Evolutionary conservation across 306 rosid species (phyloP).

Genomic region (Quercus agrifolia): DNA sequence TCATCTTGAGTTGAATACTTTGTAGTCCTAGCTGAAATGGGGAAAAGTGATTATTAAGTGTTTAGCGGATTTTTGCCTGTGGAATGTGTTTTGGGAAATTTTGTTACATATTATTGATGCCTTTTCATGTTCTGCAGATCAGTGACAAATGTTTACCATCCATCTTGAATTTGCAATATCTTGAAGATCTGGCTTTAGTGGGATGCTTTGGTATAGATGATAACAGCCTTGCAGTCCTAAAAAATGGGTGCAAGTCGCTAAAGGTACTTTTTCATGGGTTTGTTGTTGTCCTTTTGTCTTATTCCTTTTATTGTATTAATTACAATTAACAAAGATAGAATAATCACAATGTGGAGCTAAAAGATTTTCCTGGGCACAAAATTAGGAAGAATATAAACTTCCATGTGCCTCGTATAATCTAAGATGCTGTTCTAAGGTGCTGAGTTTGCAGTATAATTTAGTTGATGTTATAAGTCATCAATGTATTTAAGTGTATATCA

Average conservation of each 20-base stretch:
- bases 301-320: neutral
- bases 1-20: neutral
- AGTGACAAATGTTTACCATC: conserved; percentile 78
- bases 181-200: conserved; percentile 84
- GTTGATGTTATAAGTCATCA: neutral
- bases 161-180: conserved; percentile 61
- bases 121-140: conserved; percentile 47
- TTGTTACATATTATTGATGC: conserved; percentile 17
- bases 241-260: conserved; percentile 66
- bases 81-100: neutral
- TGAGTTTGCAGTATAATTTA: neutral
- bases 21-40: neutral
- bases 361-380: neutral
- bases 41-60: neutral
- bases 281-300: conserved; percentile 8
- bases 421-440: neutral
- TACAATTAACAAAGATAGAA: neutral
- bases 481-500: neutral
- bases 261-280: conserved; percentile 54
- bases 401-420: neutral
- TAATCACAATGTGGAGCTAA: neutral
- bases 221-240: conserved; percentile 53
- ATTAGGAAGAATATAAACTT: neutral
- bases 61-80: neutral
- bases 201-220: conserved; percentile 89